These are phyloP conservation scores for Aureobasidium sp. DNA, from an alignment of 2,329 filamentous ascomycete species.

Conservation along the genomic window DNA sequence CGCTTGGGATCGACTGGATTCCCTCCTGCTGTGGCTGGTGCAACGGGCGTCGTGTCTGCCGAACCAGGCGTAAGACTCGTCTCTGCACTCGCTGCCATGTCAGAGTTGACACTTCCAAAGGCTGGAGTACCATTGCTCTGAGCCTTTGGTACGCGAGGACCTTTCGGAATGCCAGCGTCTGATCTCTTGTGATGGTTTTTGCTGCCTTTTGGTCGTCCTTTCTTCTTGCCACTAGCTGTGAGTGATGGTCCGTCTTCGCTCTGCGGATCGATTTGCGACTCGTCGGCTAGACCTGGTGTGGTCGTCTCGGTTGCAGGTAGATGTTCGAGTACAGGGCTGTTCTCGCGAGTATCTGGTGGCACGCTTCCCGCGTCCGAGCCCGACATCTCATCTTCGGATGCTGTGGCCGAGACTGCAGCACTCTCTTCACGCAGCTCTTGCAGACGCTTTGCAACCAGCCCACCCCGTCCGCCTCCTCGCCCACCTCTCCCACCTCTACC, in stretches of 20 bases:
- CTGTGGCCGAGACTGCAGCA: slow-evolving; percentile 22
- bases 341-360: slow-evolving; percentile 17
- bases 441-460: slow-evolving; percentile 32
- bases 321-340: slow-evolving; percentile 1
- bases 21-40: background rate
- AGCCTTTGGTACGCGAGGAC: slow-evolving; percentile 32
- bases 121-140: background rate
- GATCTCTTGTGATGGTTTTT: slow-evolving; percentile 41
- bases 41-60: background rate
- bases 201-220: slow-evolving; percentile 38
- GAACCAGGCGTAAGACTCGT: slow-evolving; percentile 4
- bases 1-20: slow-evolving; percentile 2
- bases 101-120: background rate
- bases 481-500: slow-evolving; percentile 14
- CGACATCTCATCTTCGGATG: slow-evolving; percentile 20
- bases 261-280: background rate
- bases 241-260: slow-evolving; percentile 9
- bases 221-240: slow-evolving; percentile 20
- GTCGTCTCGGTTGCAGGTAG: slow-evolving; percentile 19
- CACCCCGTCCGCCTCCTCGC: slow-evolving; percentile 6
- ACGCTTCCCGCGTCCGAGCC: slow-evolving; percentile 24
- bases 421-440: slow-evolving; percentile 41
- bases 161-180: slow-evolving; percentile 45
- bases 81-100: background rate
- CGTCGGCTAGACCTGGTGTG: slow-evolving; percentile 6